Base-by-base conservation (phyloP, 345 rosid species). In the Alliaria petiolata region DNA sequence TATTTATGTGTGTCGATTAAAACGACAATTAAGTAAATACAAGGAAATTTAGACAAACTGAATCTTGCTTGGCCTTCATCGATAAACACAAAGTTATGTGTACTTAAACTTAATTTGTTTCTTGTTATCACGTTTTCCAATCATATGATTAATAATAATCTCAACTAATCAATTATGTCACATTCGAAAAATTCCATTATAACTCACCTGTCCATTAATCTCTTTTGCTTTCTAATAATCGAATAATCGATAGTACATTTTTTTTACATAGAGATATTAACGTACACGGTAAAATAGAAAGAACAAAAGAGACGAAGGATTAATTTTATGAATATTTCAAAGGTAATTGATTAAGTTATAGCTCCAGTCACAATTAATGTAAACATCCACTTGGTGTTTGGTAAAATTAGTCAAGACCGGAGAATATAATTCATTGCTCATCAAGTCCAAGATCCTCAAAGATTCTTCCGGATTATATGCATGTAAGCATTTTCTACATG, bases 361-460 rank as follows among this genome's bases (percentile, higher is more conserved):
- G n/a, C n/a, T n/a, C n/a, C n/a, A n/a, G 14, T 40, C 62, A 9
- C 11, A 50, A 42, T 67, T 75, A 75, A 67, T 75, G 79, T 75
- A 46, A 75, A 75, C 74, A 75, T 75, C 69, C 74, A 75, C 79
- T 61, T 68, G 64, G 79, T 61, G 74, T 75, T 61, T 26, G 42
- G 57, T 61, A 75, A 75, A 75, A 69, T 19, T 68, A 68, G 58
- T 68, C 57, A 75, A 68, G 69, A 67, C 69, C 5, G 63, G 57
- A 67, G 79, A 61, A 68, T 75, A 75, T 75, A 67, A 68, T 68
- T 75, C 45, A 75, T 61, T 67, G 74, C 69, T 75, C 74, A 53
- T 36, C 40, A 68, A 75, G 61, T 75, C 69, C 74, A 53, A 75
- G 49, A 67, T 69, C 57, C 55, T 75, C 45, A 49, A 61, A 60